These are phyloP conservation scores for Nakazawaea ernobii DNA, from an alignment of 805 yeast species.

Conservation along the genomic window DNA sequence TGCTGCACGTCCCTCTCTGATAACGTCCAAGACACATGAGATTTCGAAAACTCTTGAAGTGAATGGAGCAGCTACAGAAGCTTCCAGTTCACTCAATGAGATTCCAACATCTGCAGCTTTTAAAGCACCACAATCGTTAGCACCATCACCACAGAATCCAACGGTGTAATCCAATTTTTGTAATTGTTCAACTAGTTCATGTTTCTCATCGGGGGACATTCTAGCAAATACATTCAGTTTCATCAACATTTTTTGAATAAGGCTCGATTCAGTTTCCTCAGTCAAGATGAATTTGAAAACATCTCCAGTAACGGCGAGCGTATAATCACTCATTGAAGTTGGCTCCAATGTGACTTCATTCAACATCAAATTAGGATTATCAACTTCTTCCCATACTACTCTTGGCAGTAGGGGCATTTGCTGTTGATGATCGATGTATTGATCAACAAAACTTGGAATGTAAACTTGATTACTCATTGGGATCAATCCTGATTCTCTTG, in stretches of 20 bases:
- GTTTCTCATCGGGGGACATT: constrained; percentile 99
- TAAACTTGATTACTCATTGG: constrained; percentile 38
- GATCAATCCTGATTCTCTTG: constrained; percentile 72
- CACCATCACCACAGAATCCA: constrained; percentile 99
- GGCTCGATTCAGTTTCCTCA: constrained; percentile 31
- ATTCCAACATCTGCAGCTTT: constrained; percentile 98
- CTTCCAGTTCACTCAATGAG: constrained; percentile 95
- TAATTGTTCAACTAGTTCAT: constrained; percentile 84
- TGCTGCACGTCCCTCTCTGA: constrained; percentile 92
- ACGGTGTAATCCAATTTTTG: constrained; percentile 85
- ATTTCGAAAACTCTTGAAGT: constrained; percentile 88
- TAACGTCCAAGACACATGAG: constrained; percentile 86
- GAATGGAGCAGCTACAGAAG: constrained; percentile 98
- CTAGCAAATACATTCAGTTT: constrained; percentile 82
- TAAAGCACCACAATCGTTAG: constrained; percentile 97
- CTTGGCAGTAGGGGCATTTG: constrained; percentile 2
- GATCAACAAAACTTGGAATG: constrained; percentile 54
- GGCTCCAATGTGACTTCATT: constrained; percentile 64
- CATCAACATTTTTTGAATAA: constrained; percentile 55
- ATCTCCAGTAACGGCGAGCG: constrained; percentile 89
- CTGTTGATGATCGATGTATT: constrained; percentile 8
- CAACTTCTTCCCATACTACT: constrained; percentile 63
- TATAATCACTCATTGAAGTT: constrained; percentile 34
- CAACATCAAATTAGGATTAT: constrained; percentile 46
- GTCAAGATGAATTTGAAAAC: constrained; percentile 74